Evolutionary conservation across 2,329 filamentous ascomycete species (phyloP).

Genomic region (Pestalotiopsis sp.): DNA sequence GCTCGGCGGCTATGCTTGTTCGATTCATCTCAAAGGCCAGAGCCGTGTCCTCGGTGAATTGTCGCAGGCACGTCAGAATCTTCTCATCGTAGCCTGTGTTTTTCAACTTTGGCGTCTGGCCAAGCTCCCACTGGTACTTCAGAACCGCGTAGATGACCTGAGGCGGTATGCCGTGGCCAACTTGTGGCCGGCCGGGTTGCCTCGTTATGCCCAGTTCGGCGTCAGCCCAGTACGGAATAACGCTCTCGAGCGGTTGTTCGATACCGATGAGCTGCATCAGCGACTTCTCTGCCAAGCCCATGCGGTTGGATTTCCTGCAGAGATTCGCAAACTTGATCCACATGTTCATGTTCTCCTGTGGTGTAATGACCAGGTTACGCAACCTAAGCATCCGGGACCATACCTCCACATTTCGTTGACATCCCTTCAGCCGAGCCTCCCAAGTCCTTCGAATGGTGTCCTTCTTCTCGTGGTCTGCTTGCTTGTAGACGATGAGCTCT

Average conservation of each 20-base stretch:
- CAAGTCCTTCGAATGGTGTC: conserved; percentile 90
- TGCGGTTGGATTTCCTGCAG: conserved; percentile 92
- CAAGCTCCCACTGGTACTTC: conserved; percentile 94
- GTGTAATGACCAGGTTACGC: conserved; percentile 85
- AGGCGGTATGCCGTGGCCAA: conserved; percentile 51
- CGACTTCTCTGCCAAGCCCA: conserved; percentile 93
- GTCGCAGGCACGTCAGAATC: conserved; percentile 58
- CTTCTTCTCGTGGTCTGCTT: conserved; percentile 85
- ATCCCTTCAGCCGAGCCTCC: conserved; percentile 92
- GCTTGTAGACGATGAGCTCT: conserved; percentile 97
- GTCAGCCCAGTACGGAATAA: conserved; percentile 61
- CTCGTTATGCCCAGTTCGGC: background rate
- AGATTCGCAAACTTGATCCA: conserved; percentile 99
- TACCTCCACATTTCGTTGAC: conserved; percentile 94
- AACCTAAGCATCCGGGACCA: conserved; percentile 99
- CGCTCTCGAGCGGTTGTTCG: conserved; percentile 60
- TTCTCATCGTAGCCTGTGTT: conserved; percentile 50
- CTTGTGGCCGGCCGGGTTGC: conserved; percentile 22
- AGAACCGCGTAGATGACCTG: conserved; percentile 95
- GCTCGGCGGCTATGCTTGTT: conserved; percentile 46
- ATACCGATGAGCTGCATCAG: conserved; percentile 84
- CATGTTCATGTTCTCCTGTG: conserved; percentile 95
- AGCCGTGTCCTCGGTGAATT: conserved; percentile 61
- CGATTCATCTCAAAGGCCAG: conserved; percentile 54
- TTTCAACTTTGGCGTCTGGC: conserved; percentile 55